Evolutionary conservation across 2,329 filamentous ascomycete species (phyloP).

Genomic region (Dothideomycetidae sp.): DNA sequence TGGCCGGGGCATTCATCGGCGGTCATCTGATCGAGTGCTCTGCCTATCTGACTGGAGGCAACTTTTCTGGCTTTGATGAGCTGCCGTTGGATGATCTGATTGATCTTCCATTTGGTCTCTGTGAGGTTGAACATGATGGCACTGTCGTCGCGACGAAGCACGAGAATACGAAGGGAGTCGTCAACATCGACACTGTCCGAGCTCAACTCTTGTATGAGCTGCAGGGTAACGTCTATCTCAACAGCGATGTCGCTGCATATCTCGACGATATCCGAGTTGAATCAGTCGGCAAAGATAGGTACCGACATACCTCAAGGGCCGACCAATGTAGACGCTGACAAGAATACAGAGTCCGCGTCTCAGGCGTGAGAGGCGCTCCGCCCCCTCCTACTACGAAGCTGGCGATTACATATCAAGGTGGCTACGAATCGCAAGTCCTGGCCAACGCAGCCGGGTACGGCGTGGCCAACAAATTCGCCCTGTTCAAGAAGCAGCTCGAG

Average conservation of each 20-base stretch:
- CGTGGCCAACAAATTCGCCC: constrained; percentile 14
- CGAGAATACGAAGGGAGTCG: constrained; percentile 21
- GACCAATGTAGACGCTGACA: background rate
- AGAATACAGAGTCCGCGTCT: constrained; percentile 35
- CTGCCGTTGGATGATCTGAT: constrained; percentile 21
- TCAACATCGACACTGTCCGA: constrained; percentile 36
- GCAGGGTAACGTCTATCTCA: constrained; percentile 42
- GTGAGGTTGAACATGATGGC: constrained; percentile 22
- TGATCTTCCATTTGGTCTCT: constrained; percentile 24
- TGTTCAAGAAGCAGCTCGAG: constrained; percentile 25
- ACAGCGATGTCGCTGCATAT: constrained; percentile 41
- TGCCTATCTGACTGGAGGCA: constrained; percentile 30
- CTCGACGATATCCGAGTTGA: constrained; percentile 37
- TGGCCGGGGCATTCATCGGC: constrained; percentile 29
- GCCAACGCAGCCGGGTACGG: constrained; percentile 33
- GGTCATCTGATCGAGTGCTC: constrained; percentile 32
- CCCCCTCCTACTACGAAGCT: constrained; percentile 39
- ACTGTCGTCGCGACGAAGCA: constrained; percentile 27
- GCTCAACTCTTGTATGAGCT: constrained; percentile 42
- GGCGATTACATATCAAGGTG: constrained; percentile 33
- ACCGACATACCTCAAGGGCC: background rate
- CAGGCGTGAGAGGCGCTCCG: constrained; percentile 29
- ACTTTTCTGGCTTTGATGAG: constrained; percentile 31
- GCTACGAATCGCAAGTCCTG: constrained; percentile 33
- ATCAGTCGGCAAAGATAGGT: constrained; percentile 25